Evolutionary conservation across 768 basidiomycete genomes (phyloP).

Genomic region (Lentinula detonsa): DNA sequence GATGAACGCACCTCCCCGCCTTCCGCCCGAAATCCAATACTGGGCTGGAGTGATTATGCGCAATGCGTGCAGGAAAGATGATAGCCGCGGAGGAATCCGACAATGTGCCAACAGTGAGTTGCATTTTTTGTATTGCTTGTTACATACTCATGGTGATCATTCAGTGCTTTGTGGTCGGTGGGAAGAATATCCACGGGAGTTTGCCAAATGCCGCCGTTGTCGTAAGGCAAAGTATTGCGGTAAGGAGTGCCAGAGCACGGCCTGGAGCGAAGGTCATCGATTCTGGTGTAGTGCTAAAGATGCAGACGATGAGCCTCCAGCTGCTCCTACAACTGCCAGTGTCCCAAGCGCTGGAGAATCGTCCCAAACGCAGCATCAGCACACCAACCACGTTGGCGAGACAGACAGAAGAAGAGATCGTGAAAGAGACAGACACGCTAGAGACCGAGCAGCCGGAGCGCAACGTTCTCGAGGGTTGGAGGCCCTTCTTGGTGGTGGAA

Average conservation of each 20-base stretch:
- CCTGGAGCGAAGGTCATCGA: conserved; percentile 94
- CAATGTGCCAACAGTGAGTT: conserved; percentile 94
- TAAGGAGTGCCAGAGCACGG: conserved; percentile 93
- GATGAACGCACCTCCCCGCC: conserved; percentile 35
- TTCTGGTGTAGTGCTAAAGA: conserved; percentile 81
- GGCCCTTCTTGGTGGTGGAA: neutral
- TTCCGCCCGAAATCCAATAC: conserved; percentile 91
- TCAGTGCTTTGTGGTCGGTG: conserved; percentile 91
- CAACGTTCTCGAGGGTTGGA: neutral
- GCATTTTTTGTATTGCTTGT: neutral
- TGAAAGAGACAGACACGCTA: neutral
- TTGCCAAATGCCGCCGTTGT: conserved; percentile 94
- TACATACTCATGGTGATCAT: neutral
- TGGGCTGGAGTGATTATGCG: conserved; percentile 99
- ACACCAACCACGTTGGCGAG: neutral
- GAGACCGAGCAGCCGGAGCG: neutral
- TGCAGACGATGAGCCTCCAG: conserved; percentile 26
- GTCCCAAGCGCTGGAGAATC: neutral
- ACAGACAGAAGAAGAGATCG: conserved; percentile 3
- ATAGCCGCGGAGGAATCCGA: conserved; percentile 83
- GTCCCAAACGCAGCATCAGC: neutral
- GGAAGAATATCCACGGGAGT: conserved; percentile 91
- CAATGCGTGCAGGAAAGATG: conserved; percentile 98
- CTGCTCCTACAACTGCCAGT: conserved; percentile 9
- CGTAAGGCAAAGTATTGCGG: conserved; percentile 98